Percentiles rank a stretch among this genome's conserved stretches.
phyloP scores from a whole-genome alignment of 805 yeast species.

The Starmerella floricola region DNA sequence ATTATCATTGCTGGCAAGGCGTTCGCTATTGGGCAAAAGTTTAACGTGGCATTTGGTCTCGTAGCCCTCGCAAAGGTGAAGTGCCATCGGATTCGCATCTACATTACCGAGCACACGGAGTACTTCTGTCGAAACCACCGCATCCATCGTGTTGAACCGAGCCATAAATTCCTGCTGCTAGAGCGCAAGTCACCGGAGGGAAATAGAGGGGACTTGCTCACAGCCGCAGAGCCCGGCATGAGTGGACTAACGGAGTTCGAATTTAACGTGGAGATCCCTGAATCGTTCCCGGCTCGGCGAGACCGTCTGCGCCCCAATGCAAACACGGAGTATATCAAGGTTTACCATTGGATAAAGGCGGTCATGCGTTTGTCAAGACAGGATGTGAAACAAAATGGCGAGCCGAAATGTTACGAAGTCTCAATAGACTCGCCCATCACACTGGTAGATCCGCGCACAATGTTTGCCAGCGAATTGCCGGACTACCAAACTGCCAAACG shows the following conservation, averaged over 20 bases:
- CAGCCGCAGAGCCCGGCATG: slow-evolving; percentile 19
- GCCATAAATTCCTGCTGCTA: slow-evolving; percentile 61
- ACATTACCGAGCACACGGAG: slow-evolving; percentile 78
- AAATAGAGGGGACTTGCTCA: slow-evolving; percentile 23
- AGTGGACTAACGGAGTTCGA: slow-evolving; percentile 55
- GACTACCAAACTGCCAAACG: slow-evolving; percentile 22
- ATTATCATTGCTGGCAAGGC: slow-evolving; percentile 84
- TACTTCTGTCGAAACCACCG: slow-evolving; percentile 76
- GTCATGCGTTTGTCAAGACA: slow-evolving; percentile 63
- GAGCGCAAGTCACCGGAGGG: slow-evolving; percentile 43
- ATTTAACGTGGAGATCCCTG: slow-evolving; percentile 77
- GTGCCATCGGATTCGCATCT: slow-evolving; percentile 73
- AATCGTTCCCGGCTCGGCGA: slow-evolving; percentile 42
- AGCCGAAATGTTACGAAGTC: slow-evolving; percentile 85
- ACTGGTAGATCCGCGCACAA: slow-evolving; percentile 52
- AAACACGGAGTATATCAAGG: slow-evolving; percentile 60
- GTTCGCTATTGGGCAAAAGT: slow-evolving; percentile 65
- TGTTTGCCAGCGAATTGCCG: slow-evolving; percentile 30
- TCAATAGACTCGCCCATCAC: slow-evolving; percentile 92
- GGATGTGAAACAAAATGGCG: slow-evolving; percentile 37
- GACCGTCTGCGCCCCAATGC: slow-evolving; percentile 72
- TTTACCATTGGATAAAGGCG: slow-evolving; percentile 92
- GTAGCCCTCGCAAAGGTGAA: slow-evolving; percentile 81
- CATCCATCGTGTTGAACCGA: slow-evolving; percentile 87
- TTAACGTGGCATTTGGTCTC: slow-evolving; percentile 75